A percentile compares a stretch with the other conserved stretches of the same genome.
Evolutionary conservation across 192 early-diverging fungal species (phyloP).

Genomic region (Entophlyctis luteolus): DNA sequence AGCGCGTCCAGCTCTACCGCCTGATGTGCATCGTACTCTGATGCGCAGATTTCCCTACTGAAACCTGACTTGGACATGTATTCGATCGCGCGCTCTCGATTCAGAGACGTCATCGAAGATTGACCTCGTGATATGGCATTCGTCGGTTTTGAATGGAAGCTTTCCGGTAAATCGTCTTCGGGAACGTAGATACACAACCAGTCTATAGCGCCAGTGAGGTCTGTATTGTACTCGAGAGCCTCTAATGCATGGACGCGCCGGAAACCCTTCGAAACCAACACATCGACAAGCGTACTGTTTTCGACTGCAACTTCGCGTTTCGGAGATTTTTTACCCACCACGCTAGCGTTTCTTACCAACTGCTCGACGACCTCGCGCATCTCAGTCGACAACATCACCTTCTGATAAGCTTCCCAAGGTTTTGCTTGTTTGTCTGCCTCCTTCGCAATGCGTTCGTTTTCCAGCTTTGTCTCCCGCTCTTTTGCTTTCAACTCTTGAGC

Average conservation of each 20-base stretch:
- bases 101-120: conserved; percentile 30
- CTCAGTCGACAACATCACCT: conserved; percentile 64
- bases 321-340: neutral
- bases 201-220: conserved; percentile 57
- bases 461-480: conserved; percentile 31
- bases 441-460: conserved; percentile 32
- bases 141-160: conserved; percentile 4
- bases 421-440: conserved; percentile 40
- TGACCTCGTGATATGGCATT: neutral
- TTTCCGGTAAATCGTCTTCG: conserved; percentile 59
- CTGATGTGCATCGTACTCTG: conserved; percentile 40
- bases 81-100: conserved; percentile 60
- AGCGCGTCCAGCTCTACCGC: conserved; percentile 53
- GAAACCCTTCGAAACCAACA: conserved; percentile 66
- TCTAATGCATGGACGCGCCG: conserved; percentile 67
- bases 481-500: conserved; percentile 42
- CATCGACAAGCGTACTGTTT: neutral
- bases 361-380: conserved; percentile 59
- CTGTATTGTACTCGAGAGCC: conserved; percentile 56
- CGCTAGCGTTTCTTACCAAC: conserved; percentile 50
- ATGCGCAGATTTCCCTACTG: conserved; percentile 43
- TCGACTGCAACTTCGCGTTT: conserved; percentile 17
- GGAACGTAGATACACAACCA: conserved; percentile 91
- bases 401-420: conserved; percentile 61
- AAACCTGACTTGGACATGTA: conserved; percentile 61